Conservation (phyloP, 2,329 filamentous ascomycete species). For the Scedosporium minutisporum region DNA sequence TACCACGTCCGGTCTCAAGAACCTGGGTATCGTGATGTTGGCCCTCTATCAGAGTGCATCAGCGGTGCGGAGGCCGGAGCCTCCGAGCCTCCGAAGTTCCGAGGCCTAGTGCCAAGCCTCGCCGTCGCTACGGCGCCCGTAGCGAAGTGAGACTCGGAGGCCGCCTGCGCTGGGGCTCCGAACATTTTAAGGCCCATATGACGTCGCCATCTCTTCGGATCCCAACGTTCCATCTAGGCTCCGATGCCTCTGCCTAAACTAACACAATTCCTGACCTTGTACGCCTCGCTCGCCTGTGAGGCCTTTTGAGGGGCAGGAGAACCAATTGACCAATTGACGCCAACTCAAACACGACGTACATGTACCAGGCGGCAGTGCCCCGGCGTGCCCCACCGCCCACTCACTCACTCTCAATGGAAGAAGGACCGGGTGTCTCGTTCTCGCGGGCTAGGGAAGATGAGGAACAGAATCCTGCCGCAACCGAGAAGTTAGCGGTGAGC, state of each 20-base stretch:
- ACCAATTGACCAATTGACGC: too few species aligned
- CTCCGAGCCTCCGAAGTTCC: conserved; percentile 2
- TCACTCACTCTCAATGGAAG: neutral
- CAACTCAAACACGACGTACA: neutral
- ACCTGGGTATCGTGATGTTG: neutral
- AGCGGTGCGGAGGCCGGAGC: neutral
- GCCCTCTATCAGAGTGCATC: neutral
- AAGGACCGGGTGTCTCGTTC: neutral
- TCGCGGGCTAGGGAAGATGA: neutral
- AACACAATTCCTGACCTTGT: too few species aligned
- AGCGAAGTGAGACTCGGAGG: neutral
- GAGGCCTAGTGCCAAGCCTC: neutral
- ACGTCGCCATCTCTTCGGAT: too few species aligned
- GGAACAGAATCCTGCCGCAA: neutral
- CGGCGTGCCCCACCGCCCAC: neutral
- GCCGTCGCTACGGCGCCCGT: neutral
- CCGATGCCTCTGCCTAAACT: too few species aligned
- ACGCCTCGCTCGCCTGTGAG: too few species aligned
- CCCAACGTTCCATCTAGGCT: too few species aligned
- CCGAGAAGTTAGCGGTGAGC: conserved; percentile 1
- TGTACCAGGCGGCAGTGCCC: neutral
- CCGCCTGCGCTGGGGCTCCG: too few species aligned
- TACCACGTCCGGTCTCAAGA: neutral
- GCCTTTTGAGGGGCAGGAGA: too few species aligned
- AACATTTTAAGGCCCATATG: too few species aligned